Percentiles rank a stretch among this genome's conserved stretches.
Conservation (phyloP, 768 basidiomycete genomes). For the Boletus patriciae region DNA sequence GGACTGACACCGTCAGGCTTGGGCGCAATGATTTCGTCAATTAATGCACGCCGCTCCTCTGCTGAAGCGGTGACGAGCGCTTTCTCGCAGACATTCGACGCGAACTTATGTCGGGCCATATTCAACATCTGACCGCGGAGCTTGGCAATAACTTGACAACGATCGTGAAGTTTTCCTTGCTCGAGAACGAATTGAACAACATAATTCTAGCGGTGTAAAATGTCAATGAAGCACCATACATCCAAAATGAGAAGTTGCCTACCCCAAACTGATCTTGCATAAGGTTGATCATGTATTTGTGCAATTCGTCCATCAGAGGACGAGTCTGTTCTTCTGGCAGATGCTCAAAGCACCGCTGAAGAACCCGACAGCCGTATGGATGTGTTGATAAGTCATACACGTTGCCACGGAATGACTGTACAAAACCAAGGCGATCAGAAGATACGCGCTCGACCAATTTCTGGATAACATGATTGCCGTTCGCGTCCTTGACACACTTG, state of each 20-base stretch:
- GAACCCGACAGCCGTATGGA: conserved; percentile 91
- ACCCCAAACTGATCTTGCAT: conserved; percentile 94
- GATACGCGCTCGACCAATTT: conserved; percentile 82
- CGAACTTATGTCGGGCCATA: conserved; percentile 88
- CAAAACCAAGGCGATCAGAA: conserved; percentile 73
- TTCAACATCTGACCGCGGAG: conserved; percentile 76
- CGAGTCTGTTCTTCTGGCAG: conserved; percentile 67
- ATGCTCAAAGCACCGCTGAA: conserved; percentile 90
- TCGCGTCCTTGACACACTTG: conserved; percentile 84
- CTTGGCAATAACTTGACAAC: conserved; percentile 59
- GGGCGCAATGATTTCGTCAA: conserved; percentile 77
- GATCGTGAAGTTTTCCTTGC: conserved; percentile 71
- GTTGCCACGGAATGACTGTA: conserved; percentile 72
- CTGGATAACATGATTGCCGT: conserved; percentile 96
- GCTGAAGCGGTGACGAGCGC: conserved; percentile 67
- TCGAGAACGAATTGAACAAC: conserved; percentile 93
- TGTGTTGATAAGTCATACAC: conserved; percentile 83
- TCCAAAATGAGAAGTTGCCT: conserved; percentile 27
- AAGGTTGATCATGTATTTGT: conserved; percentile 63
- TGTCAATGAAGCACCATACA: not conserved
- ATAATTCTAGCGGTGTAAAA: conserved; percentile 65
- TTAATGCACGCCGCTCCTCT: conserved; percentile 64
- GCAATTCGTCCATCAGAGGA: conserved; percentile 79
- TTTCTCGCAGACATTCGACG: conserved; percentile 95
- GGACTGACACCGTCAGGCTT: conserved; percentile 65